Conservation (phyloP, 345 rosid genomes). For the Psidium friedrichsthalianum region DNA sequence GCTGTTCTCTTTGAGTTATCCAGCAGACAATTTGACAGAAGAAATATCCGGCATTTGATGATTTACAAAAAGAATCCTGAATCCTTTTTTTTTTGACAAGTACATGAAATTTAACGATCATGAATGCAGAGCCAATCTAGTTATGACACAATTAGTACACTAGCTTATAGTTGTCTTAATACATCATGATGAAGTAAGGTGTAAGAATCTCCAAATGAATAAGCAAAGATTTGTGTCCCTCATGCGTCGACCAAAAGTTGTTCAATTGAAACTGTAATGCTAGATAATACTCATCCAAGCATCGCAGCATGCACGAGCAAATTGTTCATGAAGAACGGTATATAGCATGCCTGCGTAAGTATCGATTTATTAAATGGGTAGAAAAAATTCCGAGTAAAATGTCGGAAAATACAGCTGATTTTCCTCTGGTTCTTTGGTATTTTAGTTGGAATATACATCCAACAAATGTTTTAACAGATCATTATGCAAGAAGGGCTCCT, state of each 20-base stretch:
- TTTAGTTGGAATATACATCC: neutral
- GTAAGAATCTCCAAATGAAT: neutral
- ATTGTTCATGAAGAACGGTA: neutral
- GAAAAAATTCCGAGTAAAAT: neutral
- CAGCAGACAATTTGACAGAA: neutral
- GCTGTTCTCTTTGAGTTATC: neutral
- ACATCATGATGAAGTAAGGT: neutral
- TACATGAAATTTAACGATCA: neutral
- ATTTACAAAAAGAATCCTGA: neutral
- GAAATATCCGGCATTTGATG: neutral
- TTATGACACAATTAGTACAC: neutral
- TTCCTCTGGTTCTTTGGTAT: neutral
- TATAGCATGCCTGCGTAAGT: neutral
- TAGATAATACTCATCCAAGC: neutral
- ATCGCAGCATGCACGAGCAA: neutral
- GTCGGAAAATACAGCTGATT: neutral
- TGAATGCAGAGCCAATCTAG: neutral
- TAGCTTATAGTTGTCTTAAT: neutral
- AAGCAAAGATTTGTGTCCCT: neutral
- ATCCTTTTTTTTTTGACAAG: neutral
- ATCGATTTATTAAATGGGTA: neutral
- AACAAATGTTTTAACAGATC: neutral
- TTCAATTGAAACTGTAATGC: neutral
- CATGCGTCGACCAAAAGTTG: neutral
- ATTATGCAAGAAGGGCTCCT: neutral